Evolutionary conservation across 805 yeast genomes (phyloP), one percentile per base, ranked within the genome.

Genomic region (Saturnispora besseyi): DNA sequence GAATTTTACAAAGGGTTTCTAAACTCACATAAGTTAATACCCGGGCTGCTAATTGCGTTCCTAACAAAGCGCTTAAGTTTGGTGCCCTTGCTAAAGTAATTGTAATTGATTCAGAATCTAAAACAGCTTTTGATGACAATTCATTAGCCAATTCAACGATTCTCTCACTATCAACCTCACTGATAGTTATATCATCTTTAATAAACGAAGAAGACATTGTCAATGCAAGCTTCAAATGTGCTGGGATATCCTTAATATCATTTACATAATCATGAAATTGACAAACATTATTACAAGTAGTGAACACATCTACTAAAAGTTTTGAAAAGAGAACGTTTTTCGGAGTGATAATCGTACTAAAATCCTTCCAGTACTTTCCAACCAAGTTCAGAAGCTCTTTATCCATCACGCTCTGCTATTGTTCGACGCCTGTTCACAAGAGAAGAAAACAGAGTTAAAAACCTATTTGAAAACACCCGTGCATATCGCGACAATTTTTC

Each of bases 21-120:
- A 91, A 63, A 0, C 95, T 88, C 2, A 95, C 95, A 15, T 76
- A 71, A 1, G 87, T 76, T 24, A 91, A 66, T 15, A 93, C 64
- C 57, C 84, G 87, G 0, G 95, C 83, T 0, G 96, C 78, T 0
- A 85, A 76, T 5, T 75, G 68, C 0, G 95, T 70, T 0, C 96
- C 95, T 2, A 91, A 71, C 7, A 93, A 68, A 0, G 78, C 78
- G 3, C 87, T 72, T 1, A 87, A 65, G 62, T 93, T 91, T 2
- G 98, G 99, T 0, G 96, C 95, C 26, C 15, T n/a, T 9, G 28
- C 10, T 12, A 24, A 26, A 3, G 41, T 13, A 41, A 13, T 32
- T 12, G 12, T 18, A 28, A 15, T 42, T 12, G 28, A 31, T 11
- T 41, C 21, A 26, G 37, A 11, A 15, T 33, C 30, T 26, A 26